Evolutionary conservation across 2,329 filamentous ascomycete genomes (phyloP).

Genomic region (Cadophora gregata): DNA sequence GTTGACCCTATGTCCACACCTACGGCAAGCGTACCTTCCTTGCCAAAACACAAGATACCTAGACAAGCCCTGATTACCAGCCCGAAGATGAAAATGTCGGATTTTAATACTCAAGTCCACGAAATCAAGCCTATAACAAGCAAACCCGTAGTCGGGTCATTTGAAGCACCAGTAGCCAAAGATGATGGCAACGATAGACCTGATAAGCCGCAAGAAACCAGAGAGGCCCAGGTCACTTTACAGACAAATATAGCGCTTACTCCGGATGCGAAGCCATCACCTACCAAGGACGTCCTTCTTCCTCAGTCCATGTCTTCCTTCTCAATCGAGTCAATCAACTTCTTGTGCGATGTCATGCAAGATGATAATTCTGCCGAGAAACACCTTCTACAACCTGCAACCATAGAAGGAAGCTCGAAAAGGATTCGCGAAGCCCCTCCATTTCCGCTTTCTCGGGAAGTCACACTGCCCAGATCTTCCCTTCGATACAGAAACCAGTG

Average conservation of each 20-base stretch:
- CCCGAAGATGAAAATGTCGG: slow-evolving; percentile 31
- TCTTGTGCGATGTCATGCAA: slow-evolving; percentile 65
- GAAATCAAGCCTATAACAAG: slow-evolving; percentile 14
- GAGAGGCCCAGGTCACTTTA: neutral
- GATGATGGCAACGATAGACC: neutral
- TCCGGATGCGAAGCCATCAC: slow-evolving; percentile 30
- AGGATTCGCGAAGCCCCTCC: slow-evolving; percentile 19
- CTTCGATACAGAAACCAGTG: slow-evolving; percentile 49
- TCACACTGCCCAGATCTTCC: neutral
- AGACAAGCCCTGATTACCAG: slow-evolving; percentile 36
- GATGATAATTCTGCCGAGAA: slow-evolving; percentile 60
- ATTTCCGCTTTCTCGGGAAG: neutral
- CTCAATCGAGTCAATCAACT: slow-evolving; percentile 61
- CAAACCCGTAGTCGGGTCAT: neutral
- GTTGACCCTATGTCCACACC: slow-evolving; percentile 28
- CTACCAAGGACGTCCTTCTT: slow-evolving; percentile 47
- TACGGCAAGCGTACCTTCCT: slow-evolving; percentile 20
- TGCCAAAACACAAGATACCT: slow-evolving; percentile 36
- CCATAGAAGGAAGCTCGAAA: slow-evolving; percentile 28
- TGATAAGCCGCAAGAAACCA: slow-evolving; percentile 13
- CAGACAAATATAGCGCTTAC: neutral
- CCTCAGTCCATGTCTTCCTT: slow-evolving; percentile 64
- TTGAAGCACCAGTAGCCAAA: slow-evolving; percentile 2
- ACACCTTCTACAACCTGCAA: slow-evolving; percentile 51
- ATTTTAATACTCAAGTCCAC: slow-evolving; percentile 16